Percentiles rank a stretch among this genome's conserved stretches.
These are phyloP conservation scores for Mycena floridula DNA, from an alignment of 768 basidiomycete species.

Conservation along the genomic window DNA sequence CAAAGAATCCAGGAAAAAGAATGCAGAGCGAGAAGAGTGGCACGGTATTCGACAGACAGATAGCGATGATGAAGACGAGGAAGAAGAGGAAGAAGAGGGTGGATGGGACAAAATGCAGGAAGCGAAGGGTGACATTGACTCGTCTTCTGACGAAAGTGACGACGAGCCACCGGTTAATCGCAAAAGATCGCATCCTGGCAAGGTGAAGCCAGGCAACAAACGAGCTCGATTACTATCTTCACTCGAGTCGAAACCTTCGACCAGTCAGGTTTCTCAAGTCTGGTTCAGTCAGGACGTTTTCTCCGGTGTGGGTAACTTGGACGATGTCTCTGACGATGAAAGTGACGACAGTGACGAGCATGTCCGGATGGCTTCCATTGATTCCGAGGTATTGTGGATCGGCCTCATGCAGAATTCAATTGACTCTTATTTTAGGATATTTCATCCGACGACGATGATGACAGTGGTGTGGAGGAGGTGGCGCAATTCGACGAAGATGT, in stretches of 20 bases:
- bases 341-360: conserved; percentile 21
- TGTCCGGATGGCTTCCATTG: conserved; percentile 17
- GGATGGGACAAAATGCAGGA: conserved; percentile 68
- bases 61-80: conserved; percentile 30
- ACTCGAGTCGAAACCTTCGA: conserved; percentile 28
- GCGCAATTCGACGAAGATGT: conserved; percentile 59
- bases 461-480: conserved; percentile 72
- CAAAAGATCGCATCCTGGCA: conserved; percentile 41
- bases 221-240: conserved; percentile 46
- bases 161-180: conserved; percentile 32
- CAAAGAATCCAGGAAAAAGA: conserved; percentile 67
- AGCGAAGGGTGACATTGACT: conserved; percentile 41
- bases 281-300: conserved; percentile 98
- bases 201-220: conserved; percentile 31
- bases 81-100: conserved; percentile 44
- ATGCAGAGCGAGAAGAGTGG: conserved; percentile 79
- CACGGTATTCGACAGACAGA: conserved; percentile 50
- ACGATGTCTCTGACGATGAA: conserved; percentile 19
- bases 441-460: conserved; percentile 24
- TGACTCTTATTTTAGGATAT: not conserved
- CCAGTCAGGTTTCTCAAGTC: conserved; percentile 61
- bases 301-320: conserved; percentile 44
- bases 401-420: too few relatives aligned
- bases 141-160: conserved; percentile 48
- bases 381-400: not conserved